phyloP scores from a whole-genome alignment of 2,329 filamentous ascomycete species.

The Dothiorella sarmentorum region DNA sequence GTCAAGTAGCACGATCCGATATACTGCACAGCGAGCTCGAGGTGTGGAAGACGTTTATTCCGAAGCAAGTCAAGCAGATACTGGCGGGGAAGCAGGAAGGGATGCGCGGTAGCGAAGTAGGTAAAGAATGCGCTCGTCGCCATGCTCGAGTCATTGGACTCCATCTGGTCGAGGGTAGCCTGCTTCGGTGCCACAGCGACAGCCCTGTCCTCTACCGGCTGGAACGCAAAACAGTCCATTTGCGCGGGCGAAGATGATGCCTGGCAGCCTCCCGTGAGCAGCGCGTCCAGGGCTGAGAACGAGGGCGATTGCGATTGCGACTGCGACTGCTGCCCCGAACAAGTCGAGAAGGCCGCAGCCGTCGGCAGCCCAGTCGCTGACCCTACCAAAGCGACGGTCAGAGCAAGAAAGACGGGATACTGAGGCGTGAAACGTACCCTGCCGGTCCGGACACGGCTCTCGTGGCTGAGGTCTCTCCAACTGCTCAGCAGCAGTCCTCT shows the following conservation, averaged over 20 bases:
- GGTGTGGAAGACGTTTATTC: slow-evolving; percentile 38
- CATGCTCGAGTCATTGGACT: background rate
- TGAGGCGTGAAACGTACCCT: background rate
- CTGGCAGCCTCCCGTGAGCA: background rate
- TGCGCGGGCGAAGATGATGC: background rate
- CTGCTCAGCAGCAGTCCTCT: slow-evolving; percentile 11
- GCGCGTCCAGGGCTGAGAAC: background rate
- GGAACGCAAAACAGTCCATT: background rate
- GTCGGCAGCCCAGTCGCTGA: background rate
- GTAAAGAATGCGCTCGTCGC: slow-evolving; percentile 48
- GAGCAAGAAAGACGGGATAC: background rate
- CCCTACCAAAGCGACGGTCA: background rate
- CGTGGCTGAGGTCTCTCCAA: background rate
- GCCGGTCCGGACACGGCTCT: background rate
- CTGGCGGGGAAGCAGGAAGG: slow-evolving; percentile 51
- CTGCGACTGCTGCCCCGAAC: background rate
- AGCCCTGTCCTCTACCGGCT: background rate
- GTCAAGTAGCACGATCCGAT: slow-evolving; percentile 54
- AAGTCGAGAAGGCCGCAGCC: background rate
- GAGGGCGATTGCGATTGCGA: background rate
- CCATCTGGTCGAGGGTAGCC: background rate
- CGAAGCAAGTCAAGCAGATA: slow-evolving; percentile 40
- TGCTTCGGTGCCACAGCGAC: background rate
- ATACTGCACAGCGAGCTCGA: slow-evolving; percentile 56
- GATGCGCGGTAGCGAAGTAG: slow-evolving; percentile 53